Percentiles rank a stretch among this genome's conserved stretches.
Evolutionary conservation across 768 basidiomycete genomes (phyloP).

Genomic region (Hericium rajendrae): DNA sequence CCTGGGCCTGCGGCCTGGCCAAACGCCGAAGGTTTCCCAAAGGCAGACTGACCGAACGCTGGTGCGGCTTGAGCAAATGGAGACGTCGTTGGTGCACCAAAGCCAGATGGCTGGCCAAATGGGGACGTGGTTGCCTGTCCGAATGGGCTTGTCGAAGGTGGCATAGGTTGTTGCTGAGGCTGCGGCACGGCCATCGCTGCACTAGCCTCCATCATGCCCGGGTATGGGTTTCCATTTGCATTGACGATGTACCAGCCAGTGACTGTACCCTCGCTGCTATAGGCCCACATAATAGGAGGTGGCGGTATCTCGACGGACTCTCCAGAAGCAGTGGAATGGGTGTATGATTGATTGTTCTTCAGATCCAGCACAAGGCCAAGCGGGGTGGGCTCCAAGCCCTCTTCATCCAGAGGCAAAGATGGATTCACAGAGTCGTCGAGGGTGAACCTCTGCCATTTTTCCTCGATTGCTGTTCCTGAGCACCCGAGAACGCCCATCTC

Average conservation of each 20-base stretch:
- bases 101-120: conserved; percentile 9
- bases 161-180: not conserved
- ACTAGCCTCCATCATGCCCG: conserved; percentile 33
- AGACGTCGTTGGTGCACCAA: not conserved
- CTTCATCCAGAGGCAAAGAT: conserved; percentile 57
- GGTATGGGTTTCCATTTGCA: conserved; percentile 40
- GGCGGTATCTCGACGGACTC: conserved; percentile 34
- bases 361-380: conserved; percentile 58
- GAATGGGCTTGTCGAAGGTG: conserved; percentile 1
- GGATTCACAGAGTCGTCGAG: conserved; percentile 44
- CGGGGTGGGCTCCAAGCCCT: conserved; percentile 61
- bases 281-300: conserved; percentile 62
- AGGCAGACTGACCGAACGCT: not conserved
- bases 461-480: conserved; percentile 19
- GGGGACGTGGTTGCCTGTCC: conserved; percentile 5
- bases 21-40: conserved; percentile 1
- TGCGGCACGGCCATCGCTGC: conserved; percentile 3
- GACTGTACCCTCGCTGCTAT: conserved; percentile 70
- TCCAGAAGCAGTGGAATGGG: conserved; percentile 29
- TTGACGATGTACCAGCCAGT: conserved; percentile 66
- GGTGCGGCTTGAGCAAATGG: not conserved
- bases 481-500: conserved; percentile 39
- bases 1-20: conserved; percentile 1
- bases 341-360: conserved; percentile 36
- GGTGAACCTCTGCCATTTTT: conserved; percentile 34